Evolutionary conservation across 208 protist genomes (phyloP).

Genomic region (Crithidia fasciculata): DNA sequence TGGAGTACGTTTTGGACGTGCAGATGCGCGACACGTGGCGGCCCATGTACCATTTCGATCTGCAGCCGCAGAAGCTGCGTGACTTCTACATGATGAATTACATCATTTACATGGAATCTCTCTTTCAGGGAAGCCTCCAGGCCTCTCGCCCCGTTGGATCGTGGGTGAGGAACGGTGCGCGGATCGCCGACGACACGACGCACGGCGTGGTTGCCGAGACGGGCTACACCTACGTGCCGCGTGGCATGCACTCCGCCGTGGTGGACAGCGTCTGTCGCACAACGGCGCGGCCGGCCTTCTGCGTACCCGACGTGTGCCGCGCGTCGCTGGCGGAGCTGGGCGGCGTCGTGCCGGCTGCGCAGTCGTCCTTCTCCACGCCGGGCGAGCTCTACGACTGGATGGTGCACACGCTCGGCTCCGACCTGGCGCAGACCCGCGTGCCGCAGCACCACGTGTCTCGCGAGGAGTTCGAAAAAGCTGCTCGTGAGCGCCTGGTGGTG

Average conservation of each 20-base stretch:
- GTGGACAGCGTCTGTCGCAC: not conserved
- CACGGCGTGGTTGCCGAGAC: not conserved
- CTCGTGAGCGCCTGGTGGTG: conserved; percentile 2
- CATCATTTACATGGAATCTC: not conserved
- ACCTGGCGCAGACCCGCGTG: conserved; percentile 12
- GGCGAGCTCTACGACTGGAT: conserved; percentile 25
- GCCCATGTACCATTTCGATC: conserved; percentile 24
- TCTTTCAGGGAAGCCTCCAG: conserved; percentile 3
- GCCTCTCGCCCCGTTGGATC: not conserved
- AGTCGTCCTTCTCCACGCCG: not conserved
- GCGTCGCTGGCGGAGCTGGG: conserved; percentile 1
- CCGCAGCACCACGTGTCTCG: conserved; percentile 21
- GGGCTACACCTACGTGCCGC: conserved; percentile 4
- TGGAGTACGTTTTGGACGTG: conserved; percentile 3
- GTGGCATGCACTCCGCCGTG: conserved; percentile 2
- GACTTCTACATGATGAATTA: conserved; percentile 18
- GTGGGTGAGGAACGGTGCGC: not conserved
- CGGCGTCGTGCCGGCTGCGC: conserved; percentile 3
- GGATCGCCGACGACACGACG: not conserved
- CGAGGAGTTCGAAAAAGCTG: conserved; percentile 5
- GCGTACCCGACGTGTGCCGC: not conserved
- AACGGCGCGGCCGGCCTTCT: not conserved
- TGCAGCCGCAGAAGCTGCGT: conserved; percentile 9
- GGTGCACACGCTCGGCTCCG: not conserved
- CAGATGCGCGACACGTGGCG: conserved; percentile 1